Base-by-base conservation (phyloP, 345 rosid genomes). In the Murraya paniculata region DNA sequence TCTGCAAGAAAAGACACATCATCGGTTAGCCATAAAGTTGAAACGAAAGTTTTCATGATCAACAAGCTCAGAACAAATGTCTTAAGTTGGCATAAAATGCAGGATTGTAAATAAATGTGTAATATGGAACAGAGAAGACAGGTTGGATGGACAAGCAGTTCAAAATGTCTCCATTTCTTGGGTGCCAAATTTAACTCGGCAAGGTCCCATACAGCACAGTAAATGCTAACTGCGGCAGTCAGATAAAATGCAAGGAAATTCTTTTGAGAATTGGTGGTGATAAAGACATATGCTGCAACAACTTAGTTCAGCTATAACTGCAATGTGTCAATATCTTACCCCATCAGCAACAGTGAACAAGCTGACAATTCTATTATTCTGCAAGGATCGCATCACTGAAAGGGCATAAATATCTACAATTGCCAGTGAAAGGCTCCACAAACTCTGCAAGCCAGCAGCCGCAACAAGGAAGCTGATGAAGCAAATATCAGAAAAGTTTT, bases 381-480 rank as follows among this genome's bases (percentile, higher is more conserved):
- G 93, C 83, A 92, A 78, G 31, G 91, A 89, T 68, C 94, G 93
- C 85, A 79, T 88, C 89, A 91, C 96, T 83, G 87, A 50, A 79
- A 91, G 76, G 58, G 96, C 93, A 82, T 90, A 91, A 6, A 90
- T 66, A 81, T 90, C 93, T 53, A 83, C 78, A 61, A 86, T 73
- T 25, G 92, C 93, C 50, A 91, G 81, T 11, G 81, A 83, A 64
- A 91, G 82, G 83, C 96, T 91, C 96, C 96, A 91, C 78, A 89
- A 68, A 75, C 87, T 86, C 85, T 91, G 96, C 85, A 91, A 86
- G 74, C 91, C 92, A 77, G 96, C 73, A 78, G 94, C 94, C 9
- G 91, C 94, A 78, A 92, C 97, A 71, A 90, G 94, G 82, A 87
- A 89, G 88, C 97, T 92, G 94, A 80, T 73, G 75, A 60, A 76